These are phyloP conservation scores for Penicillium bovifimosum DNA, from an alignment of 495 filamentous ascomycete species.

Conservation along the genomic window DNA sequence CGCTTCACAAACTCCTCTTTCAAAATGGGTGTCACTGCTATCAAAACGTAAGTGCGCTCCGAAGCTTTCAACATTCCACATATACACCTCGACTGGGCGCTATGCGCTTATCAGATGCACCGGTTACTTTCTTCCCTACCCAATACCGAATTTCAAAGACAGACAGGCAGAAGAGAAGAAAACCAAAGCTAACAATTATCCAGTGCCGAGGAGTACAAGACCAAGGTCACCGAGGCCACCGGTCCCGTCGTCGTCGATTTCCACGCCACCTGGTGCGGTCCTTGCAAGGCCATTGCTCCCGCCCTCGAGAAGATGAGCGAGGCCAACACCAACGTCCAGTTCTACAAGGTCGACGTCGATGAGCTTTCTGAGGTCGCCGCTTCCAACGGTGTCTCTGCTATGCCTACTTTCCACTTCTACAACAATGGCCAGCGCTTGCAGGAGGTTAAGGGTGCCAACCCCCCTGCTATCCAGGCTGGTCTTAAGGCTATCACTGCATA, in stretches of 20 bases:
- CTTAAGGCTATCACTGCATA: constrained; percentile 32
- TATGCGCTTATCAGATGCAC: not conserved
- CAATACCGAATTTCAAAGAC: not conserved
- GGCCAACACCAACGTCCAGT: constrained; percentile 52
- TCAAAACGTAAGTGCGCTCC: constrained; percentile 27
- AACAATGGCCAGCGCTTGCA: constrained; percentile 64
- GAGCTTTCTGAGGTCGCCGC: constrained; percentile 67
- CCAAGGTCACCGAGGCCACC: constrained; percentile 28
- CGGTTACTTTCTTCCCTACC: not conserved
- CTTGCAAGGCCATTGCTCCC: constrained; percentile 87
- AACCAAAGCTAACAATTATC: not conserved
- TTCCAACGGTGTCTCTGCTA: constrained; percentile 81
- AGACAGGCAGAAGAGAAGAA: not conserved
- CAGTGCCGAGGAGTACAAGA: constrained; percentile 57
- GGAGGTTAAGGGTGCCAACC: constrained; percentile 81
- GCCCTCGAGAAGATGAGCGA: constrained; percentile 59
- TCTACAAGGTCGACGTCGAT: constrained; percentile 94
- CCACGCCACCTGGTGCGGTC: constrained; percentile 89
- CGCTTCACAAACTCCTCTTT: constrained; percentile 43
- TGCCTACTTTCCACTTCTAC: constrained; percentile 92
- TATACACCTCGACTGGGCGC: not conserved
- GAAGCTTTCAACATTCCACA: not conserved
- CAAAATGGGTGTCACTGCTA: constrained; percentile 45
- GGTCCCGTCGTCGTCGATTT: constrained; percentile 75
- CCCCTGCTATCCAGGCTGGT: constrained; percentile 52